phyloP scores from a whole-genome alignment of 1,139 yeast genomes.

The Barnettozyma hawaiiensis region DNA sequence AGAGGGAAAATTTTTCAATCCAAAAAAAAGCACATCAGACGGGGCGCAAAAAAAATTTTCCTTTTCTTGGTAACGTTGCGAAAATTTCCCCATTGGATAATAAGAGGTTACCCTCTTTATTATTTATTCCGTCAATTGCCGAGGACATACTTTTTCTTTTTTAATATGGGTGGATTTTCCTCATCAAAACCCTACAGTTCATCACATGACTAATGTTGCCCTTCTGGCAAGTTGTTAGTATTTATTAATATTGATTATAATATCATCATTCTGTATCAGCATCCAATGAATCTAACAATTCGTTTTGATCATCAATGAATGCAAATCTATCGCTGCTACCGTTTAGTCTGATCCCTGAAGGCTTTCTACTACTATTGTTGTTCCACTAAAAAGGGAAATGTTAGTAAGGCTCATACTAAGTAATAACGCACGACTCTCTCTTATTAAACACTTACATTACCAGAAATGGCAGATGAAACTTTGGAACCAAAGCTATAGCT shows the following conservation, averaged over 20 bases:
- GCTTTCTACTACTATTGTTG: conserved; percentile 11
- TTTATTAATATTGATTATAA: too few species aligned
- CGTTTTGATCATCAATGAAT: conserved; percentile 26
- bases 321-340: conserved; percentile 23
- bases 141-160: not conserved
- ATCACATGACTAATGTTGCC: not conserved
- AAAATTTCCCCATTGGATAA: not conserved
- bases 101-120: not conserved
- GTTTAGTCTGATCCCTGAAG: conserved; percentile 18
- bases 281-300: conserved; percentile 26
- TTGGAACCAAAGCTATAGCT: conserved; percentile 24
- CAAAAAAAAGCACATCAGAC: too few species aligned
- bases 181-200: not conserved
- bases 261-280: conserved; percentile 15
- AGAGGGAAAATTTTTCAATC: conserved; percentile 5
- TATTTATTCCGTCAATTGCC: not conserved
- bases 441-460: conserved; percentile 23
- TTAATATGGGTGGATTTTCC: too few species aligned
- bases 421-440: not conserved
- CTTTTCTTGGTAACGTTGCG: too few species aligned
- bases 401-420: conserved; percentile 4
- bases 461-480: conserved; percentile 26
- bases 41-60: too few species aligned
- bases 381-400: conserved; percentile 10
- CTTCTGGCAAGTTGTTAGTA: not conserved